Conservation (phyloP, 495 filamentous ascomycete genomes). For the Penicillium bovifimosum region DNA sequence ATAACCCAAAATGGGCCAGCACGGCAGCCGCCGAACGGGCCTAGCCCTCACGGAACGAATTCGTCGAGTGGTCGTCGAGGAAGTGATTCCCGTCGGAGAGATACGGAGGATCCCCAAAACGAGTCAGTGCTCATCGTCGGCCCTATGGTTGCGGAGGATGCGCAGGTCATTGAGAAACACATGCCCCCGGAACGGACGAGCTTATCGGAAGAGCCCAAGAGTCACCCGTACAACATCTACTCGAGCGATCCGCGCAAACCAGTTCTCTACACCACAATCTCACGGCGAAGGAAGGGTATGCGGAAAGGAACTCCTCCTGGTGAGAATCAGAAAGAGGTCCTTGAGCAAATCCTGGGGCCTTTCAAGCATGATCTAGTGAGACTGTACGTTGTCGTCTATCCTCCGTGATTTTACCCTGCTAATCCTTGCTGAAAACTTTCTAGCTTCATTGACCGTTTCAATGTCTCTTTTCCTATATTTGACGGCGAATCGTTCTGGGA, state of each 20-base stretch:
- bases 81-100: conserved; percentile 33
- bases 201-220: conserved; percentile 36
- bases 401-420: not conserved
- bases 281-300: conserved; percentile 43
- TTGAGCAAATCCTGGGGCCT: conserved; percentile 50
- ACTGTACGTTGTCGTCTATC: conserved; percentile 29
- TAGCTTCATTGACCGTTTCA: conserved; percentile 48
- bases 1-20: conserved; percentile 13
- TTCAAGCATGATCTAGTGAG: conserved; percentile 47
- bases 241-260: conserved; percentile 46
- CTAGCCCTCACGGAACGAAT: conserved; percentile 25
- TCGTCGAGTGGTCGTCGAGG: conserved; percentile 28
- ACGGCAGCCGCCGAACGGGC: conserved; percentile 20
- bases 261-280: conserved; percentile 43
- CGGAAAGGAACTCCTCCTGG: conserved; percentile 44
- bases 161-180: conserved; percentile 47
- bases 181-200: conserved; percentile 41
- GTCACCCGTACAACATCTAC: conserved; percentile 45
- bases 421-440: not conserved
- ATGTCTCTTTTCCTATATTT: conserved; percentile 50
- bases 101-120: conserved; percentile 38
- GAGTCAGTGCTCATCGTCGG: conserved; percentile 48
- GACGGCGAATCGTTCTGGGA: conserved; percentile 47
- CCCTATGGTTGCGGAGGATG: conserved; percentile 47
- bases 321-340: conserved; percentile 48